These are phyloP conservation scores for Xylogone sp. DNA, from an alignment of 2,329 filamentous ascomycete genomes.

Conservation along the genomic window DNA sequence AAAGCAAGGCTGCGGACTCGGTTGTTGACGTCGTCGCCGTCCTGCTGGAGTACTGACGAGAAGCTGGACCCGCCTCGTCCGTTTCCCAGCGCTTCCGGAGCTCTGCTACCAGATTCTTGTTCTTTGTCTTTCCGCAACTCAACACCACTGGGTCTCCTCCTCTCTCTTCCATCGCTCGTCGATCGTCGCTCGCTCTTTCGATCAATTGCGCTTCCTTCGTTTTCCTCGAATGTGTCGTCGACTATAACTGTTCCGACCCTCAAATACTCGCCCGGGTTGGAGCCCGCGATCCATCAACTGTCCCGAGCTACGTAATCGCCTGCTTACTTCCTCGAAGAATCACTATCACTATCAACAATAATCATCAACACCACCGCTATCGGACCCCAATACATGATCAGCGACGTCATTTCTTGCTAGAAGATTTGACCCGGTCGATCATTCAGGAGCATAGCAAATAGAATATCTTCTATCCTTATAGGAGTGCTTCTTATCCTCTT, in stretches of 20 bases:
- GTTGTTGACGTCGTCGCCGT: not conserved
- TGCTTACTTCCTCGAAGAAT: not conserved
- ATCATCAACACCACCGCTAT: not conserved
- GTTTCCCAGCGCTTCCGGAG: no score
- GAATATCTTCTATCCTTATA: not conserved
- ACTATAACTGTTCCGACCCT: not conserved
- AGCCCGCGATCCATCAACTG: not conserved
- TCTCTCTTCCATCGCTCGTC: not conserved
- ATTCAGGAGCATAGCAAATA: not conserved
- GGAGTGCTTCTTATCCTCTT: not conserved
- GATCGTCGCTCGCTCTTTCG: not conserved
- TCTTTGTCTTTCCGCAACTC: no score
- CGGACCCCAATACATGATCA: not conserved
- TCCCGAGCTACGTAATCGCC: no score
- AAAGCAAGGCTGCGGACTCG: not conserved
- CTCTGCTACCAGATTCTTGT: no score
- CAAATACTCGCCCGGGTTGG: not conserved
- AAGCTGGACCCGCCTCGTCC: no score
- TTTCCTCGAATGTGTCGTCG: not conserved
- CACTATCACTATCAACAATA: not conserved
- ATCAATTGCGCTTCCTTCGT: not conserved
- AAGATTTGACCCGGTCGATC: not conserved
- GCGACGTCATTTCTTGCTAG: not conserved
- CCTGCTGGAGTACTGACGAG: no score
- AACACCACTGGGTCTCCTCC: not conserved